Base-by-base conservation (phyloP, 768 basidiomycete species). In the Panaeolus papilionaceus region DNA sequence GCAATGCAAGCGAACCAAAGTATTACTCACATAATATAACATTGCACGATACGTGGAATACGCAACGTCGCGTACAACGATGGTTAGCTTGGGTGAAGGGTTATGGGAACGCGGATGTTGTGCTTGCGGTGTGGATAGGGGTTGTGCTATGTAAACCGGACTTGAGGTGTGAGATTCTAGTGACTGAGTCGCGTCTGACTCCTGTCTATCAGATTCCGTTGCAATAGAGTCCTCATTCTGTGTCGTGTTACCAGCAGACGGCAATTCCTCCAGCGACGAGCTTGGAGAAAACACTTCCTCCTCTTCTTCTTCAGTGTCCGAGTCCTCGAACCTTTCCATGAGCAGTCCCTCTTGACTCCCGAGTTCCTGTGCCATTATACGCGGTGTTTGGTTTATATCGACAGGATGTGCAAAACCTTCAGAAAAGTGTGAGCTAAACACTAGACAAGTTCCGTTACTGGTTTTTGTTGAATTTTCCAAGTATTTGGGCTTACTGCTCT, bases 341-440 rank as follows among this genome's bases (percentile, higher is more conserved):
- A 81, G 75, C 16, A 77, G 69, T 61, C 77, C 71, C 40, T 70
- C 64, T 9, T 71, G 69, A 62, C 70, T 74, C 39, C 66, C 61
- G 4, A 76, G 68, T 33, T 73, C 65, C 67, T 70, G 75, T 37
- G 67, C 62, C 2, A 51, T 62, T 40, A 65, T 71, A 38, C 71
- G 71, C 3, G 80, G 76, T 2, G 78, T 75, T 26, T 70, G 64
- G 69, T 73, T 66, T 62, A 42, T 39, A 47, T 76, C 69, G 63
- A 69, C 44, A 10, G 63, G 64, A 11, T 79, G 79, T 26, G 71
- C 69, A 11, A 82, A 77, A 9, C 85, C 86, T 73, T 93, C 92
- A 2, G 85, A 85, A 69, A 93, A 93, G 8, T 86, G 88, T 0
- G 92, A 88, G 64, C 80, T 79, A 72, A 93, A 92, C 92, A 93